Evolutionary conservation across 1,284 basidiomycete species (phyloP).

Genomic region (Austropuccinia psidii): DNA sequence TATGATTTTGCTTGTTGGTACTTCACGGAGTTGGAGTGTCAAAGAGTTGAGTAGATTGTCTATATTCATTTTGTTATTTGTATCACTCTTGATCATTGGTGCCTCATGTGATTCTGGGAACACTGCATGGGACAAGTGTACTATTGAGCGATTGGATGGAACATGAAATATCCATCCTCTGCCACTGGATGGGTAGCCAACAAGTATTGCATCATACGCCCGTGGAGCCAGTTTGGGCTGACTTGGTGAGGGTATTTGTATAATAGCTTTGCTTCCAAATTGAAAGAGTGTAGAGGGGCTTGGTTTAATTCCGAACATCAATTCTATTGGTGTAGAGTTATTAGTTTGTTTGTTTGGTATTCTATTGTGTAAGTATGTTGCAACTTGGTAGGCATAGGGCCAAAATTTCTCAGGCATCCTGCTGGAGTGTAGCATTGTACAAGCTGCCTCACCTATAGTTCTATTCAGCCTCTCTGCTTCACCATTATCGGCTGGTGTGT

Average conservation of each 20-base stretch:
- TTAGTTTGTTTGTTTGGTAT: not conserved
- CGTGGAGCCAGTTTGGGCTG: not conserved
- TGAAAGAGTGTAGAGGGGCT: not conserved
- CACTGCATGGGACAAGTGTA: not conserved
- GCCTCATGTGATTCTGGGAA: not conserved
- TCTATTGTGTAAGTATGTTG: not conserved
- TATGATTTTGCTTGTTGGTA: not conserved
- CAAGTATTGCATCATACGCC: not conserved
- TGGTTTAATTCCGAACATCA: not conserved
- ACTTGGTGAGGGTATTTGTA: not conserved
- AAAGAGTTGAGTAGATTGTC: not conserved
- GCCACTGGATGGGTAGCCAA: not conserved
- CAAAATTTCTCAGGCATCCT: not conserved
- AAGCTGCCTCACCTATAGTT: not conserved
- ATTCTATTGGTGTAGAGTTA: not conserved
- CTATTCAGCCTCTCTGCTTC: not conserved
- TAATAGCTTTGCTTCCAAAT: not conserved
- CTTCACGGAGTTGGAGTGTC: not conserved
- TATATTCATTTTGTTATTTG: not conserved
- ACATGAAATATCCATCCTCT: slow-evolving; percentile 10
- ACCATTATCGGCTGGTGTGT: not conserved
- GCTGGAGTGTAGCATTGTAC: not conserved
- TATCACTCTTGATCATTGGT: not conserved
- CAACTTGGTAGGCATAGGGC: not conserved
- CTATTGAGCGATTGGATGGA: too few species aligned